Evolutionary conservation across 1,284 basidiomycete genomes (phyloP).

Genomic region (Moesziomyces sp.): DNA sequence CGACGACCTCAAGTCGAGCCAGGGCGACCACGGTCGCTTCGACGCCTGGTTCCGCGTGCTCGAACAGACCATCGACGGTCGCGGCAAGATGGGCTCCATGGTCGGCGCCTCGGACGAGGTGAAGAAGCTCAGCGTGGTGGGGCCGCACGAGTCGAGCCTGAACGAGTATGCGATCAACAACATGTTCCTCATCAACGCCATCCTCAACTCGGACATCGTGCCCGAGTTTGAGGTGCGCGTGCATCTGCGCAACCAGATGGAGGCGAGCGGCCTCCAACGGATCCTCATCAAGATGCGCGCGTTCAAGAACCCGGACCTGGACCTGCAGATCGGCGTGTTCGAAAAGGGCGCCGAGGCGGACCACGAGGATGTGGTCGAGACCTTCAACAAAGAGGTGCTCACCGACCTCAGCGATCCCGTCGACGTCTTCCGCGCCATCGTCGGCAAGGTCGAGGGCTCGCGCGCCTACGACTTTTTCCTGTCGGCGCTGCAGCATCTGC

Average conservation of each 20-base stretch:
- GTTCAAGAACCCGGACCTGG: constrained; percentile 76
- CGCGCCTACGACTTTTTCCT: constrained; percentile 87
- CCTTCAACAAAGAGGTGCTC: constrained; percentile 80
- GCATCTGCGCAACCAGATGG: constrained; percentile 88
- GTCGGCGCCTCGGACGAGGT: constrained; percentile 94
- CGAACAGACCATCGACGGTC: constrained; percentile 80
- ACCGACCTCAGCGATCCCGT: constrained; percentile 82
- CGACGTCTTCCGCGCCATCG: constrained; percentile 86
- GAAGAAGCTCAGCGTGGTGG: constrained; percentile 70
- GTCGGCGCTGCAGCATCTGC: constrained; percentile 89
- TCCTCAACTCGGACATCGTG: constrained; percentile 62
- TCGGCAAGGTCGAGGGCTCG: constrained; percentile 78
- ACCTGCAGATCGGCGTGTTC: constrained; percentile 78
- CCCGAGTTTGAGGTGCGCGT: constrained; percentile 77
- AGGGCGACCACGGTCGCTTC: constrained; percentile 72
- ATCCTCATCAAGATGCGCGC: constrained; percentile 79
- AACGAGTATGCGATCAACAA: constrained; percentile 68
- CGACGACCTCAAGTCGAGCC: constrained; percentile 63
- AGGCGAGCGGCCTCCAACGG: constrained; percentile 80
- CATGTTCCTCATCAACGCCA: constrained; percentile 60
- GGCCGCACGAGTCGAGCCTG: constrained; percentile 84
- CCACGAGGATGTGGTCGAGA: constrained; percentile 79
- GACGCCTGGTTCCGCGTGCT: constrained; percentile 90
- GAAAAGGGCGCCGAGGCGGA: constrained; percentile 80
- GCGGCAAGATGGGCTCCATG: constrained; percentile 92